These are phyloP conservation scores for Penicillium janthinellum DNA, from an alignment of 2,329 filamentous ascomycete genomes.

Conservation along the genomic window DNA sequence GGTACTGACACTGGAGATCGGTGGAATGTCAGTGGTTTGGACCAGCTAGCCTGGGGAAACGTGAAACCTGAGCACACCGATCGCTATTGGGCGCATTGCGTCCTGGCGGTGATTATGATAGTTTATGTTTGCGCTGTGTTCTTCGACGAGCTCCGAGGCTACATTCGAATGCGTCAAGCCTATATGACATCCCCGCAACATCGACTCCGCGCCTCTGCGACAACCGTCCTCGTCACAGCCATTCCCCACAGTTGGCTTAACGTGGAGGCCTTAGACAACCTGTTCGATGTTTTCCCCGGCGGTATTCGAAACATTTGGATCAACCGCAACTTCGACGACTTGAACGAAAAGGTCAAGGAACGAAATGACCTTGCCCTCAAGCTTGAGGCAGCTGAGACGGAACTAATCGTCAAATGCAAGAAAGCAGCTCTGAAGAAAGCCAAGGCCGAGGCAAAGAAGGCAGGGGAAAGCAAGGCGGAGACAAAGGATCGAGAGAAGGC, in stretches of 20 bases:
- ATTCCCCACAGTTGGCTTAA: constrained; percentile 91
- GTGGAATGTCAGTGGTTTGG: constrained; percentile 66
- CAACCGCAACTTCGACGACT: constrained; percentile 81
- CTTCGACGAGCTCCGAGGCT: constrained; percentile 81
- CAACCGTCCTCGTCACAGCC: constrained; percentile 87
- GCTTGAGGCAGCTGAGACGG: constrained; percentile 81
- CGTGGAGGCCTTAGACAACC: constrained; percentile 73
- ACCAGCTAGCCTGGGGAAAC: constrained; percentile 86
- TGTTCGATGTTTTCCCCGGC: constrained; percentile 96
- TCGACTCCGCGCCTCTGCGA: constrained; percentile 87
- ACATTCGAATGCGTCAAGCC: constrained; percentile 90
- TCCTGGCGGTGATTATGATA: constrained; percentile 76
- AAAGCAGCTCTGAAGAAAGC: constrained; percentile 73
- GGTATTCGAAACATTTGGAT: constrained; percentile 96
- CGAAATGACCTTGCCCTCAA: constrained; percentile 70
- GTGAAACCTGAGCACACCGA: constrained; percentile 65
- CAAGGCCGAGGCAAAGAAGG: constrained; percentile 64
- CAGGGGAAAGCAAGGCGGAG: constrained; percentile 49
- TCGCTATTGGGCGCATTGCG: constrained; percentile 80
- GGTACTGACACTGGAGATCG: constrained; percentile 39
- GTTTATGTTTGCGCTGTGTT: constrained; percentile 85
- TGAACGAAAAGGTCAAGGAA: constrained; percentile 80
- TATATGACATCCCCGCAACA: constrained; percentile 95
- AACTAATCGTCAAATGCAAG: constrained; percentile 77
- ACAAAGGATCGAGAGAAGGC: constrained; percentile 51